Conservation (phyloP, 2,329 filamentous ascomycete genomes). For the Epichloe scottii region DNA sequence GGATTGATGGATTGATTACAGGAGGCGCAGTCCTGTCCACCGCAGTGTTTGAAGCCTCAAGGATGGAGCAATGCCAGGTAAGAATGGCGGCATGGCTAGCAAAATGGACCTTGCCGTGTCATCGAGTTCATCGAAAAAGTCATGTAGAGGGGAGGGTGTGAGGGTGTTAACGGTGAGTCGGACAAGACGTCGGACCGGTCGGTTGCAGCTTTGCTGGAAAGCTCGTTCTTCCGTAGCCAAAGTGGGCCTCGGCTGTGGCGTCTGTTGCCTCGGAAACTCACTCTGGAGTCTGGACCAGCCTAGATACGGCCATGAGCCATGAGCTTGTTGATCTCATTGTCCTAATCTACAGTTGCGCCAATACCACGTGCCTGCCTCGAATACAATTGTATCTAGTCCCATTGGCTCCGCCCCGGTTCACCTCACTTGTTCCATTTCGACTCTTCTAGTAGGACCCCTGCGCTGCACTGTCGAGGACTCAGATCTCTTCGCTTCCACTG, state of each 20-base stretch:
- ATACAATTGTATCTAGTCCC: no score
- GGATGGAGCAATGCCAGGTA: constrained; percentile 5
- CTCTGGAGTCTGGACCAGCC: no score
- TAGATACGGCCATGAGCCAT: no score
- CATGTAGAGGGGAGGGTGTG: no score
- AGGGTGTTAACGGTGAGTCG: no score
- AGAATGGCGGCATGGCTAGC: constrained; percentile 16
- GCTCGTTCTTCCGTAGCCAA: no score
- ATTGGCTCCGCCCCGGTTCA: background rate
- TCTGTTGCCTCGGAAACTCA: no score
- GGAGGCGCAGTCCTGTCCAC: background rate
- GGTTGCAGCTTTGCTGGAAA: no score
- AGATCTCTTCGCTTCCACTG: constrained; percentile 12
- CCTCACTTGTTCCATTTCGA: constrained; percentile 20
- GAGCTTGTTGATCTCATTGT: no score
- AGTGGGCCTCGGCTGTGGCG: no score
- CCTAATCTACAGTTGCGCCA: background rate
- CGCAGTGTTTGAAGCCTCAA: background rate
- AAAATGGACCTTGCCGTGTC: constrained; percentile 4
- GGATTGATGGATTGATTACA: background rate
- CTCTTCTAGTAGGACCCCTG: constrained; percentile 8
- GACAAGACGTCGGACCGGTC: no score
- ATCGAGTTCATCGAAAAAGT: background rate
- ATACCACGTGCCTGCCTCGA: background rate
- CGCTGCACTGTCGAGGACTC: constrained; percentile 9